phyloP scores from a whole-genome alignment of 345 rosid species.

The Durio zibethinus region DNA sequence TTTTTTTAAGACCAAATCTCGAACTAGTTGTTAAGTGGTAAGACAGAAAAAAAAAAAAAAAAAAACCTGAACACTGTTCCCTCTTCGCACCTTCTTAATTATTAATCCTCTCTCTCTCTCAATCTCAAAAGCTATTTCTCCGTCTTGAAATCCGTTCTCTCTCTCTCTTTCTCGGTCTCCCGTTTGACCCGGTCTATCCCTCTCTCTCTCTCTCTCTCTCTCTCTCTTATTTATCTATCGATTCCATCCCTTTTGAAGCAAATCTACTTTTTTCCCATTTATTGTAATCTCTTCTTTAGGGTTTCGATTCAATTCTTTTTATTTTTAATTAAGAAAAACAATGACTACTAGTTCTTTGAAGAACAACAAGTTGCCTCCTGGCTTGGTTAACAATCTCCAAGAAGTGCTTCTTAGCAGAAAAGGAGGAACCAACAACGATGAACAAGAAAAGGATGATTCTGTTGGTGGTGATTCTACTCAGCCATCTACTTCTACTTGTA shows the following conservation, averaged over 20 bases:
- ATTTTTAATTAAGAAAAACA: not conserved
- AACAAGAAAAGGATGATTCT: constrained; percentile 21
- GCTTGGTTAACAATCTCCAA: constrained; percentile 78
- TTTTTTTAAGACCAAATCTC: not conserved
- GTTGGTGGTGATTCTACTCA: constrained; percentile 31
- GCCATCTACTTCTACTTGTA: constrained; percentile 53
- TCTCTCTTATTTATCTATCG: not conserved
- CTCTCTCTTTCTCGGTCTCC: not conserved
- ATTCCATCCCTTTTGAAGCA: not conserved
- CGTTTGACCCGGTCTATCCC: constrained; percentile 34
- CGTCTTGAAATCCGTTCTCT: not conserved
- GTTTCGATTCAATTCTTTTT: not conserved
- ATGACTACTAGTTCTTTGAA: constrained; percentile 47
- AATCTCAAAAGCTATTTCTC: not conserved
- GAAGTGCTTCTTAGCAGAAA: constrained; percentile 65
- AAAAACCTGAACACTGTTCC: too few relatives aligned
- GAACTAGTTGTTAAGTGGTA: not conserved
- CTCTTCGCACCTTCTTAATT: not conserved
- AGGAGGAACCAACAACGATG: constrained; percentile 24
- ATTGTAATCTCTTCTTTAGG: constrained; percentile 11
- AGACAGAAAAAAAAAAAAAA: not conserved
- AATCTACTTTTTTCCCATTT: constrained; percentile 7
- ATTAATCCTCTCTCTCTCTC: not conserved
- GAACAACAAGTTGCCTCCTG: constrained; percentile 66
- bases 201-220: constrained; percentile 12